A percentile compares a stretch with the other conserved stretches of the same genome.
phyloP scores from a whole-genome alignment of 768 basidiomycete species.

The Phlegmacium glaucopus region DNA sequence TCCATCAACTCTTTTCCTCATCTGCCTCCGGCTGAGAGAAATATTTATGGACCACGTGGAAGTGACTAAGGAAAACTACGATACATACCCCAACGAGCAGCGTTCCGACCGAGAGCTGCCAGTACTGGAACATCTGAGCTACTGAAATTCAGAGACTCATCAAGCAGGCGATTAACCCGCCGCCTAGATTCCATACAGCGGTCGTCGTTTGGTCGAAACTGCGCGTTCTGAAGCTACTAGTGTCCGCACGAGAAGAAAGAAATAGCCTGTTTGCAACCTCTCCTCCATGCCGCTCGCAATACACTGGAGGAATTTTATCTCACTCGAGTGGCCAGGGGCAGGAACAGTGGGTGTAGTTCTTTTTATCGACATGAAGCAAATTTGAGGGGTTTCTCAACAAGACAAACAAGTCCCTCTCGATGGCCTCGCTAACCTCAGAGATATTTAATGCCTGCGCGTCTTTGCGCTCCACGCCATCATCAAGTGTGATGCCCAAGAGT shows the following conservation, averaged over 20 bases:
- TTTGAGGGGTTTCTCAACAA: not conserved
- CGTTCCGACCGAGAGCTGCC: constrained; percentile 2
- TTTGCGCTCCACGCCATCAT: constrained; percentile 1
- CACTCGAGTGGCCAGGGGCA: not conserved
- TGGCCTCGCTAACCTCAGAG: not conserved
- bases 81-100: not conserved
- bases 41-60: constrained; percentile 1
- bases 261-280: constrained; percentile 5
- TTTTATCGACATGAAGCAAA: not conserved
- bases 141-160: constrained; percentile 1
- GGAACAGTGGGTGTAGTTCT: not conserved
- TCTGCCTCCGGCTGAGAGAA: constrained; percentile 3
- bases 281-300: constrained; percentile 5
- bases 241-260: too few relatives aligned
- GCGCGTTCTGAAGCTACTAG: constrained; percentile 8
- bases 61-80: not conserved
- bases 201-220: constrained; percentile 7
- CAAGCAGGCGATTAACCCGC: constrained; percentile 3
- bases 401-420: not conserved
- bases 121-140: constrained; percentile 1
- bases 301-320: constrained; percentile 10
- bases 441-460: not conserved
- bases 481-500: not conserved
- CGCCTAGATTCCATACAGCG: not conserved
- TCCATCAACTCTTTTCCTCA: constrained; percentile 3